A percentile compares a stretch with the other conserved stretches of the same genome.
phyloP scores from a whole-genome alignment of 805 yeast genomes.

The Cyberlindnera misumaiensis region DNA sequence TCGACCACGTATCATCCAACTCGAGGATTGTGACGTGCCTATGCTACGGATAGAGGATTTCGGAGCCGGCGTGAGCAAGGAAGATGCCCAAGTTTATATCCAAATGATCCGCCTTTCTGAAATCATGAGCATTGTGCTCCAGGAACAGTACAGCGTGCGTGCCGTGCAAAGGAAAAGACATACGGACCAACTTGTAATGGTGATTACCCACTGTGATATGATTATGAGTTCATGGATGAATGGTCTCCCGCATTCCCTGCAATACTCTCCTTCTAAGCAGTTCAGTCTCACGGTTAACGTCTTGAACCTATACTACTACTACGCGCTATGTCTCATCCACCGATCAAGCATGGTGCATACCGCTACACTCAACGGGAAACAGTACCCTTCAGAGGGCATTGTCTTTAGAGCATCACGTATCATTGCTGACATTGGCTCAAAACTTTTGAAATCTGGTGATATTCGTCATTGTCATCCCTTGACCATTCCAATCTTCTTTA shows the following conservation, averaged over 20 bases:
- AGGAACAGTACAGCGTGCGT: conserved; percentile 64
- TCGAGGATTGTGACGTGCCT: conserved; percentile 72
- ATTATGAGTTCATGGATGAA: conserved; percentile 74
- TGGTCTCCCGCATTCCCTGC: conserved; percentile 54
- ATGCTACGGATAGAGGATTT: conserved; percentile 65
- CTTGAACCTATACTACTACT: conserved; percentile 63
- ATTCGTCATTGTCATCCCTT: conserved; percentile 50
- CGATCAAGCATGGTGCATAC: conserved; percentile 54
- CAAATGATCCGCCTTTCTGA: conserved; percentile 61
- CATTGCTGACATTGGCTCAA: conserved; percentile 58
- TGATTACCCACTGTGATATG: conserved; percentile 57
- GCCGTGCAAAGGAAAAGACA: conserved; percentile 44
- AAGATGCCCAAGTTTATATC: conserved; percentile 52
- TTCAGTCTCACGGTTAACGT: conserved; percentile 45
- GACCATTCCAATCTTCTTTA: conserved; percentile 50
- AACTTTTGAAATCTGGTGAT: conserved; percentile 42
- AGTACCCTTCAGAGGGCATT: conserved; percentile 42
- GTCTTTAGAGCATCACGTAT: conserved; percentile 78
- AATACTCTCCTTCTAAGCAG: conserved; percentile 52
- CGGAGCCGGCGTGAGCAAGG: conserved; percentile 41
- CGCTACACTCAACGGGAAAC: conserved; percentile 22
- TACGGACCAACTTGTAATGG: conserved; percentile 31
- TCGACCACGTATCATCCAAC: conserved; percentile 59
- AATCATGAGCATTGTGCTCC: conserved; percentile 60
- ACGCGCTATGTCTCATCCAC: conserved; percentile 64